These are phyloP conservation scores for Trichoderma arundinaceum DNA, from an alignment of 2,329 filamentous ascomycete genomes.

Conservation along the genomic window DNA sequence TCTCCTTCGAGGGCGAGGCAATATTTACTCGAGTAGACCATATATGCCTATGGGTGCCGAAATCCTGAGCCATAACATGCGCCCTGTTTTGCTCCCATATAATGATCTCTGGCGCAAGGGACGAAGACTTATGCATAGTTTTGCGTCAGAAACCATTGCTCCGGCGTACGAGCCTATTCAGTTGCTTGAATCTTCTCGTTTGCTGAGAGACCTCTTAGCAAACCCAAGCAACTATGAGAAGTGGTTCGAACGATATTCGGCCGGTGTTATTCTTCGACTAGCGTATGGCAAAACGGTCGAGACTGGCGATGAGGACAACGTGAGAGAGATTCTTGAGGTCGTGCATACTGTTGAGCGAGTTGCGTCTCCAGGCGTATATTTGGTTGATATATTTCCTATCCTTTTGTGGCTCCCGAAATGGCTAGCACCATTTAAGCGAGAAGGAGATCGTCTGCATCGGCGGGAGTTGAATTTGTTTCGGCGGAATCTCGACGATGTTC, in stretches of 20 bases:
- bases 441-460: constrained; percentile 20
- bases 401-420: constrained; percentile 45
- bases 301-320: neutral
- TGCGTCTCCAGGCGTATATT: neutral
- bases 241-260: neutral
- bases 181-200: neutral
- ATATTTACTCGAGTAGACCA: constrained; percentile 57
- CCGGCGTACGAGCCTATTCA: neutral
- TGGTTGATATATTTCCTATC: constrained; percentile 9
- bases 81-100: constrained; percentile 16
- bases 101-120: constrained; percentile 20
- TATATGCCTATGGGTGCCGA: constrained; percentile 45
- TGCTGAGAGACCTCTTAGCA: neutral
- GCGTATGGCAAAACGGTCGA: neutral
- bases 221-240: constrained; percentile 8
- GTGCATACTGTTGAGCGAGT: constrained; percentile 15
- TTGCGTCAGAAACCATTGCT: neutral
- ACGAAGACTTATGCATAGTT: neutral
- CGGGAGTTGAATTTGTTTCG: constrained; percentile 38
- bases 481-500: constrained; percentile 47
- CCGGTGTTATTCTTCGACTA: neutral
- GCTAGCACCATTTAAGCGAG: constrained; percentile 55
- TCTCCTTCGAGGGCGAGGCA: constrained; percentile 55
- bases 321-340: neutral
- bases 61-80: constrained; percentile 10